A percentile compares a stretch with the other conserved stretches of the same genome.
These are phyloP conservation scores for Stagonosporopsis vannaccii DNA, from an alignment of 2,329 filamentous ascomycete species.

Conservation along the genomic window DNA sequence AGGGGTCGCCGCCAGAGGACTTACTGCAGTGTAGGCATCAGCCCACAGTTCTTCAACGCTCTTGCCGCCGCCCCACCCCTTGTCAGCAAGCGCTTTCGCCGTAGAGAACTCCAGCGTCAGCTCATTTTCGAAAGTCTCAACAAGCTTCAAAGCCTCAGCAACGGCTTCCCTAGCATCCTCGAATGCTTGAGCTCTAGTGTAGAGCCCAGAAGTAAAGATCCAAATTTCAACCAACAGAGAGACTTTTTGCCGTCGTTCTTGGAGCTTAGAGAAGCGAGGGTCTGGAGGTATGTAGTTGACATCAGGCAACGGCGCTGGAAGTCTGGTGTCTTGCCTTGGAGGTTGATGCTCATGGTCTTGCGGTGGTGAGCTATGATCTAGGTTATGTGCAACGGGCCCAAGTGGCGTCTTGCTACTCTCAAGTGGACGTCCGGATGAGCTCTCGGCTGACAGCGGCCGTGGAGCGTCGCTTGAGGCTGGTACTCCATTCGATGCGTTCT, in stretches of 20 bases:
- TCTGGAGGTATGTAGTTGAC: constrained; percentile 47
- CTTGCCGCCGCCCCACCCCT: constrained; percentile 80
- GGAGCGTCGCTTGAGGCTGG: constrained; percentile 23
- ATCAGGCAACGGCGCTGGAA: constrained; percentile 51
- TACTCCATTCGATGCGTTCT: constrained; percentile 27
- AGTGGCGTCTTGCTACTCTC: constrained; percentile 48
- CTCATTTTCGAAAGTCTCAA: constrained; percentile 73
- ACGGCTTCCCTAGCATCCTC: constrained; percentile 83
- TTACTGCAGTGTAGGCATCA: constrained; percentile 82
- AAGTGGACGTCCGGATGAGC: constrained; percentile 34
- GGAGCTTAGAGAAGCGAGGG: constrained; percentile 59
- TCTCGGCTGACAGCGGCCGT: constrained; percentile 31
- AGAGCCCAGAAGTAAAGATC: constrained; percentile 89
- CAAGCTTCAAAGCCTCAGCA: constrained; percentile 80
- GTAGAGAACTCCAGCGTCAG: constrained; percentile 68
- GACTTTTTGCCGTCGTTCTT: constrained; percentile 63
- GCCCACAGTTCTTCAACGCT: constrained; percentile 85
- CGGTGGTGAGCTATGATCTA: constrained; percentile 48
- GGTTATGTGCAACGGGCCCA: constrained; percentile 52
- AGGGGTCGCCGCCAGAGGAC: constrained; percentile 35
- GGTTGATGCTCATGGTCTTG: constrained; percentile 51
- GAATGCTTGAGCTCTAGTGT: constrained; percentile 79
- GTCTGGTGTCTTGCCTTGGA: constrained; percentile 53
- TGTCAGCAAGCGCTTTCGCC: constrained; percentile 66
- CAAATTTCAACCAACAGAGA: constrained; percentile 78